Percentiles rank a stretch among this genome's conserved stretches.
Evolutionary conservation across 225 moss, liverwort and hornwort genomes (phyloP).

Genomic region (Bryoerythrophyllum caledonicum): DNA sequence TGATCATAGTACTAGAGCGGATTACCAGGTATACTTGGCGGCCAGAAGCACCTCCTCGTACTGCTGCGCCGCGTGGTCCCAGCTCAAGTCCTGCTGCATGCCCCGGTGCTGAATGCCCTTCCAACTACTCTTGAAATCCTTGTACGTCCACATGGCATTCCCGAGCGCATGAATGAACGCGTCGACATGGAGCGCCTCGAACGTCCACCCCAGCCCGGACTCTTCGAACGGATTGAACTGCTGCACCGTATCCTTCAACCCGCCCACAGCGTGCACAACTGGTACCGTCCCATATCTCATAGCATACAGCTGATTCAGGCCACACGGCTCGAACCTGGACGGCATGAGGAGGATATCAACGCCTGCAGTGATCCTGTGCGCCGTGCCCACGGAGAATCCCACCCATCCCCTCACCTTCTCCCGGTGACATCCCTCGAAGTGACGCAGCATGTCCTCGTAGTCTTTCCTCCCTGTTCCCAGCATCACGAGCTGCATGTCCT

Average conservation of each 20-base stretch:
- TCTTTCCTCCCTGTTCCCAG: constrained; percentile 75
- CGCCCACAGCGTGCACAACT: constrained; percentile 81
- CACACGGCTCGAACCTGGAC: constrained; percentile 86
- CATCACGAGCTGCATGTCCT: constrained; percentile 77
- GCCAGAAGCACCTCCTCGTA: constrained; percentile 88
- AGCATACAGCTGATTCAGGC: constrained; percentile 80
- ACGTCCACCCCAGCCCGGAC: constrained; percentile 78
- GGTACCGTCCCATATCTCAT: constrained; percentile 87
- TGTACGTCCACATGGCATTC: constrained; percentile 84
- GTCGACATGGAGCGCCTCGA: constrained; percentile 52
- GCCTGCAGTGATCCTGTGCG: constrained; percentile 82
- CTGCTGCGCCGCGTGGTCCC: constrained; percentile 75
- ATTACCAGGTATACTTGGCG: constrained; percentile 83
- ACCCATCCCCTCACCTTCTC: constrained; percentile 91
- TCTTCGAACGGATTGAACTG: constrained; percentile 74
- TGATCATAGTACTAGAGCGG: not conserved
- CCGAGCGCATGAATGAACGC: constrained; percentile 73
- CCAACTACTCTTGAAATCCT: constrained; percentile 78
- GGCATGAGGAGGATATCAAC: constrained; percentile 81
- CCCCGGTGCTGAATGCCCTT: constrained; percentile 70
- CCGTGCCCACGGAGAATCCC: constrained; percentile 71
- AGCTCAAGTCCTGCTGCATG: constrained; percentile 80
- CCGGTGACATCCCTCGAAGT: constrained; percentile 58
- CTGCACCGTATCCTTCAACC: constrained; percentile 73
- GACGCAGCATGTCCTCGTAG: constrained; percentile 74